A percentile compares a stretch with the other conserved stretches of the same genome.
phyloP scores from a whole-genome alignment of 2,329 filamentous ascomycete species.

The Botrytis tulipae region DNA sequence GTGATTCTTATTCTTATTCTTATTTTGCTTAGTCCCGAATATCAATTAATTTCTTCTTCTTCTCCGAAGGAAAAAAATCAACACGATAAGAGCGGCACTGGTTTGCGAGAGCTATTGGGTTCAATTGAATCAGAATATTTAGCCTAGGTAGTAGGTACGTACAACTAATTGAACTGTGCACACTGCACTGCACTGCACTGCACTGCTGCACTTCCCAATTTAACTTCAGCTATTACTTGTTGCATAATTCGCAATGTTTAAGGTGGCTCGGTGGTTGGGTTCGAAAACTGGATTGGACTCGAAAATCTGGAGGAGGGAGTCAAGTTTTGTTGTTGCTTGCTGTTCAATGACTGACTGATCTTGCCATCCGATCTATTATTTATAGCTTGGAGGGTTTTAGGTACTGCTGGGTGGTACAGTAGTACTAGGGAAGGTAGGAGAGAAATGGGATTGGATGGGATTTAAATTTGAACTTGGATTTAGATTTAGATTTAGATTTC shows the following conservation, averaged over 20 bases:
- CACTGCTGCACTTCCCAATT: background rate
- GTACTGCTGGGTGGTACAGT: background rate
- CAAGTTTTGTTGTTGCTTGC: background rate
- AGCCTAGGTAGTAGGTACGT: background rate
- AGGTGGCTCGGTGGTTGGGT: background rate
- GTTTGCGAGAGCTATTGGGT: background rate
- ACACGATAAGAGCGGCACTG: background rate
- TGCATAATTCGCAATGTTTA: background rate
- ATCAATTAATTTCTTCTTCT: background rate
- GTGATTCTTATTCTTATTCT: background rate
- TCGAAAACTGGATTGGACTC: background rate
- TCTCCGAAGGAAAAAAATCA: background rate
- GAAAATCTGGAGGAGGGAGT: background rate
- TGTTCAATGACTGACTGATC: background rate
- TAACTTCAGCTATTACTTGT: slow-evolving; percentile 4
- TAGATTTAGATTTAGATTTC: too few species aligned
- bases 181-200: background rate
- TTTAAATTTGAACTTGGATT: background rate
- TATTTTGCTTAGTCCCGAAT: background rate
- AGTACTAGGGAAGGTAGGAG: background rate
- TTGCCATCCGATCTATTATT: background rate
- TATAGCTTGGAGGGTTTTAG: background rate
- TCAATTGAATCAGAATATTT: slow-evolving; percentile 2
- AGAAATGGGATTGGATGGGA: background rate
- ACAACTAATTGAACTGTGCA: slow-evolving; percentile 4